phyloP scores from a whole-genome alignment of 1,284 basidiomycete species.

The Sanghuangporus sanghuang region DNA sequence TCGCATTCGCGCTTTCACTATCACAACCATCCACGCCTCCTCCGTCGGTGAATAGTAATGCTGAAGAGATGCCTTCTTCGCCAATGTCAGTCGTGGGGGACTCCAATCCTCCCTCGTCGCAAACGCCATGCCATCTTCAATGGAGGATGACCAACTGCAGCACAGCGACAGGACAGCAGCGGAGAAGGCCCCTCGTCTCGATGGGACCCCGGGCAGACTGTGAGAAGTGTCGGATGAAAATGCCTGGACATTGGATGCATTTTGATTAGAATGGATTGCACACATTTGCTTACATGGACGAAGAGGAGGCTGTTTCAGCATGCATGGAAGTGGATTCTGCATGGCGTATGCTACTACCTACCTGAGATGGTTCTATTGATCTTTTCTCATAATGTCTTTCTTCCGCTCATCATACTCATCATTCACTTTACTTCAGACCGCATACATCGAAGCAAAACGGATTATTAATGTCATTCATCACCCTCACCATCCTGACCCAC shows the following conservation, averaged over 20 bases:
- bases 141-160: neutral
- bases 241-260: constrained; percentile 70
- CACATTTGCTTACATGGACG: neutral
- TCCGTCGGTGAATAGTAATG: neutral
- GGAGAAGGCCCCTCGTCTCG: constrained; percentile 45
- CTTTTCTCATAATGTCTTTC: no score
- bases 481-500: no score
- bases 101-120: constrained; percentile 11
- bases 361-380: no score
- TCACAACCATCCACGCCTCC: neutral
- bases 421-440: no score
- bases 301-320: neutral
- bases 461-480: no score
- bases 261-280: constrained; percentile 35
- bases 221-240: constrained; percentile 59
- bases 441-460: no score
- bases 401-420: no score
- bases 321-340: neutral
- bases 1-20: neutral
- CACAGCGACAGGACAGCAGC: constrained; percentile 9
- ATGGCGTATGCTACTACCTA: neutral
- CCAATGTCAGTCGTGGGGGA: neutral
- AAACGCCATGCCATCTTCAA: constrained; percentile 6
- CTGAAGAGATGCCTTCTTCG: neutral
- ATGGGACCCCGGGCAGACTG: constrained; percentile 74